phyloP scores from a whole-genome alignment of 2,329 filamentous ascomycete genomes.

The Hymenoscyphus scutula region DNA sequence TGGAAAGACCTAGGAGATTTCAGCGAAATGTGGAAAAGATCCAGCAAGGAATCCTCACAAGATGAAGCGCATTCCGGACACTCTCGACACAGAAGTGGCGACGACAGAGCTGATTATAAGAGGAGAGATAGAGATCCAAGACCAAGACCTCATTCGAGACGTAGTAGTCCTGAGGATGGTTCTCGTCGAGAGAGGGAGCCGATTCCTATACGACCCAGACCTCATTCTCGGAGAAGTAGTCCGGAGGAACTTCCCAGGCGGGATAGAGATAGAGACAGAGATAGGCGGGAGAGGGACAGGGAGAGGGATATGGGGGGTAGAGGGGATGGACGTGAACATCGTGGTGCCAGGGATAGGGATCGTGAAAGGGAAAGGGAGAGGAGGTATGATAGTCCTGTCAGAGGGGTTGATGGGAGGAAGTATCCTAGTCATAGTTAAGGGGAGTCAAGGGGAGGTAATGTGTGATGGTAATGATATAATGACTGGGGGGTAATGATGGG shows the following conservation, averaged over 20 bases:
- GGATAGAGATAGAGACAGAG: slow-evolving; percentile 22
- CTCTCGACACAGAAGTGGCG: slow-evolving; percentile 5
- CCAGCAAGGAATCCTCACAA: slow-evolving; percentile 19
- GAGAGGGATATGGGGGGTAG: neutral
- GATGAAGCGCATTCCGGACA: slow-evolving; percentile 10
- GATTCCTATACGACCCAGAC: slow-evolving; percentile 2
- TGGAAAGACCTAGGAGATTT: slow-evolving; percentile 27
- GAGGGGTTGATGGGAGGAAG: slow-evolving; percentile 33
- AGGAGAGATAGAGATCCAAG: slow-evolving; percentile 11
- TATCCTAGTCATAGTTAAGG: slow-evolving; percentile 24
- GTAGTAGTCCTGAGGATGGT: slow-evolving; percentile 13
- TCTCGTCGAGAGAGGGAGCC: slow-evolving; percentile 19
- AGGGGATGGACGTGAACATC: neutral
- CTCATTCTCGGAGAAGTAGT: slow-evolving; percentile 7
- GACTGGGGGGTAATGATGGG: neutral
- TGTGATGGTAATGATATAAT: slow-evolving; percentile 1
- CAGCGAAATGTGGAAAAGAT: slow-evolving; percentile 16
- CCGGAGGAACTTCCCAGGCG: slow-evolving; percentile 9
- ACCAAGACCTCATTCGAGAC: slow-evolving; percentile 10
- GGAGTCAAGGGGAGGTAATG: neutral
- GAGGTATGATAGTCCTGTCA: slow-evolving; percentile 26
- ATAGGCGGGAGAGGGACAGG: slow-evolving; percentile 1
- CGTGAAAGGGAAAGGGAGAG: slow-evolving; percentile 11
- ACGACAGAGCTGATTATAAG: slow-evolving; percentile 16
- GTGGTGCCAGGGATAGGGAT: neutral